A percentile compares a stretch with the other conserved stretches of the same genome.
phyloP scores from a whole-genome alignment of 2,329 filamentous ascomycete species.

The Fusarium sp. region DNA sequence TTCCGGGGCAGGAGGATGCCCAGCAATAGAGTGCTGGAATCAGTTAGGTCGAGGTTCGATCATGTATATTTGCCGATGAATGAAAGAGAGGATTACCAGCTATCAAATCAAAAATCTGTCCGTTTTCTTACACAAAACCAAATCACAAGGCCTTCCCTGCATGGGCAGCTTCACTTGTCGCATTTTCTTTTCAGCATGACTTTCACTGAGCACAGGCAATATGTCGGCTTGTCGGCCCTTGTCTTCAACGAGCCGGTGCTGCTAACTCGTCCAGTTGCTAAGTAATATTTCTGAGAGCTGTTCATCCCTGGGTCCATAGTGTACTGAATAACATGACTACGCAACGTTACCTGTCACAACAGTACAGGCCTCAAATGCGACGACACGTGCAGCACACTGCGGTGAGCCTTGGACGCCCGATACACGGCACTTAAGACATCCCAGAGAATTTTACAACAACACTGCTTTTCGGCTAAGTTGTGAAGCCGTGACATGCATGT shows the following conservation, averaged over 20 bases:
- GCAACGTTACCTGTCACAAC: neutral
- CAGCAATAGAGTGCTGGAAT: conserved; percentile 49
- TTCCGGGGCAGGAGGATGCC: conserved; percentile 49
- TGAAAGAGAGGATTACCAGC: conserved; percentile 42
- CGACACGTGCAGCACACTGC: conserved; percentile 5
- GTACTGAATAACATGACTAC: neutral
- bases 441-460: neutral
- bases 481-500: conserved; percentile 9
- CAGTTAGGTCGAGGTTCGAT: conserved; percentile 37
- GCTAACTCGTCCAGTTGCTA: neutral
- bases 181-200: neutral
- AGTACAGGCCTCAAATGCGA: neutral
- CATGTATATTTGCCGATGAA: conserved; percentile 49
- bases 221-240: neutral
- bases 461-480: conserved; percentile 23
- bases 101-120: conserved; percentile 26
- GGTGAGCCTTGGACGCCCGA: conserved; percentile 13
- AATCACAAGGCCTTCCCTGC: neutral
- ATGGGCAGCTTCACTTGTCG: neutral
- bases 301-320: neutral
- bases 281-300: neutral
- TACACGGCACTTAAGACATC: conserved; percentile 22
- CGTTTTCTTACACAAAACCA: neutral
- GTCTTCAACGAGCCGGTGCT: neutral
- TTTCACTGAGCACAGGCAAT: neutral